Conservation (phyloP, 441 rosid species). For the Breynia disticha region DNA sequence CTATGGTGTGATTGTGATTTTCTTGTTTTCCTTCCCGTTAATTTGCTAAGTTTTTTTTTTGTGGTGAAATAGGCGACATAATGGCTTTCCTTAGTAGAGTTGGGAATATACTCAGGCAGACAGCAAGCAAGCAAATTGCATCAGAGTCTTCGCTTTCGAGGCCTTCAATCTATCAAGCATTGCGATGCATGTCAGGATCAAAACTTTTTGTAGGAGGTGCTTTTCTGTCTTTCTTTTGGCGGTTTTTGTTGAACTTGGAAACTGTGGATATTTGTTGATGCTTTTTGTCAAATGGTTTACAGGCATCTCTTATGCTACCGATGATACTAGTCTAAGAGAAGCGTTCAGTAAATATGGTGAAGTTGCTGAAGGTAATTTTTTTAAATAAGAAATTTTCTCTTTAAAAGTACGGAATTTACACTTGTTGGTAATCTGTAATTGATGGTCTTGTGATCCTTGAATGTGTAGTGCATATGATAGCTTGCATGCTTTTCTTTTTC, state of each 20-base stretch:
- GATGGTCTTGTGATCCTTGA: no score
- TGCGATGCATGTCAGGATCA: constrained; percentile 69
- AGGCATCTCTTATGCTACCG: constrained; percentile 71
- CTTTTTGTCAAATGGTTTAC: constrained; percentile 6
- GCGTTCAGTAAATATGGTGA: constrained; percentile 75
- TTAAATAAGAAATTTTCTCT: neutral
- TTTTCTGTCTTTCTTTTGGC: neutral
- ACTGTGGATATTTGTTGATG: constrained; percentile 4
- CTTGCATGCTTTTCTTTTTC: neutral
- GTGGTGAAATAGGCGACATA: constrained; percentile 22
- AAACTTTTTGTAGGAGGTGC: constrained; percentile 85
- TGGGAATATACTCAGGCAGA: constrained; percentile 65
- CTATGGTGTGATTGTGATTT: neutral
- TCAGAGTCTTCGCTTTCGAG: constrained; percentile 36
- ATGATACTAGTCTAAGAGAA: constrained; percentile 52
- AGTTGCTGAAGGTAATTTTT: constrained; percentile 53
- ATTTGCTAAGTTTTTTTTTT: neutral
- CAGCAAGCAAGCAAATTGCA: constrained; percentile 37
- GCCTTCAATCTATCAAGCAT: constrained; percentile 61
- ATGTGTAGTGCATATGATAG: no score
- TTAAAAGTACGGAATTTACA: neutral
- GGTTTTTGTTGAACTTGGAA: neutral
- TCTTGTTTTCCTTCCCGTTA: neutral
- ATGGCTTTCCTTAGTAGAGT: constrained; percentile 84
- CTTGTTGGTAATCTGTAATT: no score